Conservation (phyloP, 306 rosid genomes). For the Prinsepia uniflora region DNA sequence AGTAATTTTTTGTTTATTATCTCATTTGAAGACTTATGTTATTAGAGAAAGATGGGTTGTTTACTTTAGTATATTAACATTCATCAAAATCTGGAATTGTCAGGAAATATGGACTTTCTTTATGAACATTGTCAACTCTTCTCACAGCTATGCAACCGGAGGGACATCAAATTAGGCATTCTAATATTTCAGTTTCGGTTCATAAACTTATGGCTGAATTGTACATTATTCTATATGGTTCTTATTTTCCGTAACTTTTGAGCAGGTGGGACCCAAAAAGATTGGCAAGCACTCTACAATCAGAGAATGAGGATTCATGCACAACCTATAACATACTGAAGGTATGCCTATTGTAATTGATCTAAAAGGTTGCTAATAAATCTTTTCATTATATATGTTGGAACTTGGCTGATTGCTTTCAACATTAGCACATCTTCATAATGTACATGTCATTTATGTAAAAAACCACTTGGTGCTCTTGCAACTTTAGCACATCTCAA, state of each 20-base stretch:
- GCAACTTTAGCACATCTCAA: not conserved
- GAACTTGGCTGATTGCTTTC: not conserved
- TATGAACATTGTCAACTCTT: slow-evolving; percentile 76
- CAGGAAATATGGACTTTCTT: slow-evolving; percentile 78
- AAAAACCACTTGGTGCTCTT: not conserved
- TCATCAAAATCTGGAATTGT: slow-evolving; percentile 8
- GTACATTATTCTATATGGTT: no score
- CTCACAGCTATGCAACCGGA: slow-evolving; percentile 97
- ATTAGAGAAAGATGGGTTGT: not conserved
- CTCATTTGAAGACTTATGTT: not conserved
- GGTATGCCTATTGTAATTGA: slow-evolving; percentile 31
- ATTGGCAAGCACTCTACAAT: slow-evolving; percentile 40
- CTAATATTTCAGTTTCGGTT: slow-evolving; percentile 16
- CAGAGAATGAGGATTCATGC: slow-evolving; percentile 87
- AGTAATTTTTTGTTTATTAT: not conserved
- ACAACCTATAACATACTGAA: slow-evolving; percentile 90
- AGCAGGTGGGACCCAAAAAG: slow-evolving; percentile 67
- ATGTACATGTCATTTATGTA: not conserved
- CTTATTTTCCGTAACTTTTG: slow-evolving; percentile 16
- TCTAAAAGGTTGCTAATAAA: not conserved
- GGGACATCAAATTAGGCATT: slow-evolving; percentile 55
- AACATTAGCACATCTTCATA: not conserved
- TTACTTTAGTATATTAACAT: not conserved
- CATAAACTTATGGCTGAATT: not conserved
- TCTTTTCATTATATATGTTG: not conserved